Conservation (phyloP, 1,284 basidiomycete genomes). For the Sanguinoderma infundibulare region DNA sequence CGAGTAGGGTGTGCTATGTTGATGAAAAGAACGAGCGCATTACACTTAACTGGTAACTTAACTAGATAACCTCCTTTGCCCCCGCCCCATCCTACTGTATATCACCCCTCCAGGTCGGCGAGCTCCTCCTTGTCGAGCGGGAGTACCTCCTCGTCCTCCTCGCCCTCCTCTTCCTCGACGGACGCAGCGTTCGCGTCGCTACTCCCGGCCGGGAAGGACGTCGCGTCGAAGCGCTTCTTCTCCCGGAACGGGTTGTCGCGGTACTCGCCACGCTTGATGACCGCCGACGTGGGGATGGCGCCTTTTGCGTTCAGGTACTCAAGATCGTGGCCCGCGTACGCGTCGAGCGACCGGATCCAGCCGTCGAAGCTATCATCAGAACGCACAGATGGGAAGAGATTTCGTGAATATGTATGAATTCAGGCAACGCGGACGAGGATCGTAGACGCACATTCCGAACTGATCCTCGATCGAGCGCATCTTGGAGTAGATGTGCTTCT, state of each 20-base stretch:
- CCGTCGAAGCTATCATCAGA: constrained; percentile 63
- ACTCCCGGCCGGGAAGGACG: constrained; percentile 48
- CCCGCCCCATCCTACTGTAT: neutral
- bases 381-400: neutral
- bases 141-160: constrained; percentile 56
- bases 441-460: constrained; percentile 70
- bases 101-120: constrained; percentile 75
- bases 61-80: neutral
- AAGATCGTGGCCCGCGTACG: constrained; percentile 72
- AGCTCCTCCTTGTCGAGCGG: constrained; percentile 56
- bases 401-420: neutral
- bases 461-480: constrained; percentile 86
- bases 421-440: neutral
- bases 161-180: constrained; percentile 48
- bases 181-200: constrained; percentile 41
- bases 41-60: neutral
- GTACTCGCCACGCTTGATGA: constrained; percentile 46
- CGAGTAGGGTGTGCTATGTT: neutral
- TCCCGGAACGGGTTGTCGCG: constrained; percentile 57
- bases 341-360: constrained; percentile 73
- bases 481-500: constrained; percentile 80
- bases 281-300: constrained; percentile 66
- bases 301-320: constrained; percentile 75
- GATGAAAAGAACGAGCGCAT: neutral
- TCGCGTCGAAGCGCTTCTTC: constrained; percentile 65